These are phyloP conservation scores for Diplodia intermedia DNA, from an alignment of 2,329 filamentous ascomycete species.

Conservation along the genomic window DNA sequence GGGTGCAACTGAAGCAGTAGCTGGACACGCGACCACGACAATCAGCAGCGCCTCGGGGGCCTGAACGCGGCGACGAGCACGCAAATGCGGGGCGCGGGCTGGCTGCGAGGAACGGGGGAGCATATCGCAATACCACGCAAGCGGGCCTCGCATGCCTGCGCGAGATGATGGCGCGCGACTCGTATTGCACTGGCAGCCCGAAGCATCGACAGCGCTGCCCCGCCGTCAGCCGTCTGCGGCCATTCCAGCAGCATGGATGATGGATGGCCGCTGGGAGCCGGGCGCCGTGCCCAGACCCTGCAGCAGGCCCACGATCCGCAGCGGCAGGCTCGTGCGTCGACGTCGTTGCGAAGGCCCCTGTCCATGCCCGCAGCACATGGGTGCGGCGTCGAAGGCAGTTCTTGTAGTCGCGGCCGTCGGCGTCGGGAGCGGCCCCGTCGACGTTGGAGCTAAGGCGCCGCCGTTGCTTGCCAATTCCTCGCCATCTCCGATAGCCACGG, in stretches of 20 bases:
- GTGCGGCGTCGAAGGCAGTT: neutral
- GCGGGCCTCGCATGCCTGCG: conserved; percentile 3
- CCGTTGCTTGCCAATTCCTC: conserved; percentile 27
- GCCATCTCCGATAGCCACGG: conserved; percentile 22
- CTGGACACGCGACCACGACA: conserved; percentile 23
- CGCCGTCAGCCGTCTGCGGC: neutral
- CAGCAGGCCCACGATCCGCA: conserved; percentile 24
- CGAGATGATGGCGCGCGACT: neutral
- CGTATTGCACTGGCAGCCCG: neutral
- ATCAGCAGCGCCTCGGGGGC: neutral
- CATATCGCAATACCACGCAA: conserved; percentile 12
- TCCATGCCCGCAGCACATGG: neutral
- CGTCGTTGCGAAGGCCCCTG: conserved; percentile 15
- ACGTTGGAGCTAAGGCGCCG: conserved; percentile 23
- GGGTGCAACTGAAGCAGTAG: conserved; percentile 23
- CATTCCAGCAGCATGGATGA: neutral
- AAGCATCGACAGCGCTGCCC: neutral
- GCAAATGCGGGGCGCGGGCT: conserved; percentile 13
- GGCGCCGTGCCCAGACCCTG: conserved; percentile 7
- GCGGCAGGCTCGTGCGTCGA: conserved; percentile 6
- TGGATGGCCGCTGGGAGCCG: neutral
- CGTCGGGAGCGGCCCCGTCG: conserved; percentile 10
- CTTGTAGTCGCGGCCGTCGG: neutral
- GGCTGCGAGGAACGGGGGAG: conserved; percentile 2
- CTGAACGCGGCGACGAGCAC: conserved; percentile 4